Conservation (phyloP, 148 eudicot genomes). For the Heliosperma pusillum region DNA sequence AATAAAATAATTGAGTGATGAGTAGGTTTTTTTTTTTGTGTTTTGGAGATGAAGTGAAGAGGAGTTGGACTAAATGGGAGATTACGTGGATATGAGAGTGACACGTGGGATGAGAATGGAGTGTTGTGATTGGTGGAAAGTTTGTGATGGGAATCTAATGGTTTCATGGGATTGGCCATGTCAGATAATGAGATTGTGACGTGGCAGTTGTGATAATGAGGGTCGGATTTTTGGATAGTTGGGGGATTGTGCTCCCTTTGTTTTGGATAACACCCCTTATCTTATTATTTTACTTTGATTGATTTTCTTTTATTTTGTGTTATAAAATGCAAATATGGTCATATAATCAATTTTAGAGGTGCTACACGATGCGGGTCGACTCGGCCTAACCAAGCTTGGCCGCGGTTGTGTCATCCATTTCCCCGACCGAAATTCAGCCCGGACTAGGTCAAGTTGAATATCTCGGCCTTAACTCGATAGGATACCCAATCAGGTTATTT, state of each 20-base stretch:
- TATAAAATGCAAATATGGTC: no score
- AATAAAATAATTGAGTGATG: not conserved
- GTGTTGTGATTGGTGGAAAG: slow-evolving; percentile 29
- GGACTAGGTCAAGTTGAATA: no score
- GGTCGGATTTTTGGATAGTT: slow-evolving; percentile 12
- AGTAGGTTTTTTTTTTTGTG: not conserved
- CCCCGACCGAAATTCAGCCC: no score
- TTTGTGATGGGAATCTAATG: slow-evolving; percentile 8
- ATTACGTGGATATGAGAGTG: slow-evolving; percentile 52
- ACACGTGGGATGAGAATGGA: slow-evolving; percentile 16
- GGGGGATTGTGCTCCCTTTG: slow-evolving; percentile 26
- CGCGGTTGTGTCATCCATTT: no score
- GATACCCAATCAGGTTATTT: no score
- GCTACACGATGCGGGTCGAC: no score
- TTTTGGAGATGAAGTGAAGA: slow-evolving; percentile 1
- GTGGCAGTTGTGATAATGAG: slow-evolving; percentile 26
- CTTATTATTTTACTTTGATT: not conserved
- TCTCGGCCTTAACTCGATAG: no score
- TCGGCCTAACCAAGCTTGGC: no score
- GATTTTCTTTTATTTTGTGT: no score
- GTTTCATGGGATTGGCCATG: slow-evolving; percentile 21
- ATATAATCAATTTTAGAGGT: no score
- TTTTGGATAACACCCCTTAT: slow-evolving; percentile 32
- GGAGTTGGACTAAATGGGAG: slow-evolving; percentile 42
- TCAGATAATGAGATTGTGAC: slow-evolving; percentile 28